Conservation (phyloP, 2,329 filamentous ascomycete species). For the Elsinoe perseae region DNA sequence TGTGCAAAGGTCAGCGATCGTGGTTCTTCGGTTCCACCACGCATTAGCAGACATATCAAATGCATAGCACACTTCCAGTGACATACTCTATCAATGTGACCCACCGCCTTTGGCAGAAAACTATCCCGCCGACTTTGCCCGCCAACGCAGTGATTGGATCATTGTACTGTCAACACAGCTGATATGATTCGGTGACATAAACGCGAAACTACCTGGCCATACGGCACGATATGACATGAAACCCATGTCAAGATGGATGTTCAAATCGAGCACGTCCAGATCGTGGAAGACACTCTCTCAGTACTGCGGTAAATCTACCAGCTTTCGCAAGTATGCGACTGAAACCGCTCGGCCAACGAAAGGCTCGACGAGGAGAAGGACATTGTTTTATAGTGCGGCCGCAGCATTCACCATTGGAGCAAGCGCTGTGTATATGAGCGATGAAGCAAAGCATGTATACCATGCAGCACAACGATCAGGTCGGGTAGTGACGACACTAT, state of each 20-base stretch:
- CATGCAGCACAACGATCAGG: conserved; percentile 68
- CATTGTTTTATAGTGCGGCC: conserved; percentile 23
- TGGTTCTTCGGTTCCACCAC: neutral
- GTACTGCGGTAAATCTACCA: conserved; percentile 12
- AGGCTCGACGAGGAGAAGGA: conserved; percentile 25
- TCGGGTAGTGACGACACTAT: conserved; percentile 66
- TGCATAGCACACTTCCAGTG: neutral
- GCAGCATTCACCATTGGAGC: conserved; percentile 27
- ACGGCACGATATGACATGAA: conserved; percentile 7
- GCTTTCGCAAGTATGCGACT: conserved; percentile 17
- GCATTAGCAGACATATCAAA: neutral
- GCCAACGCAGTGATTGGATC: neutral
- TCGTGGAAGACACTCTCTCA: too few species aligned
- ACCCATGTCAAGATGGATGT: conserved; percentile 11
- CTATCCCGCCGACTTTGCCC: neutral
- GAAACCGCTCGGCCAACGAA: neutral
- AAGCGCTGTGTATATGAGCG: conserved; percentile 44
- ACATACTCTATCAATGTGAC: neutral
- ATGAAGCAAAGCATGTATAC: conserved; percentile 68
- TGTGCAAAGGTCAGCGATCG: neutral
- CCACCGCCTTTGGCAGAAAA: conserved; percentile 3
- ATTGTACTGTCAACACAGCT: neutral
- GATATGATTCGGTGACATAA: neutral
- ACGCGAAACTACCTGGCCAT: neutral
- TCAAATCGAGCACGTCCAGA: neutral